These are phyloP conservation scores for Solanum tacnaense DNA, from an alignment of 257 asterid genomes.

Conservation along the genomic window DNA sequence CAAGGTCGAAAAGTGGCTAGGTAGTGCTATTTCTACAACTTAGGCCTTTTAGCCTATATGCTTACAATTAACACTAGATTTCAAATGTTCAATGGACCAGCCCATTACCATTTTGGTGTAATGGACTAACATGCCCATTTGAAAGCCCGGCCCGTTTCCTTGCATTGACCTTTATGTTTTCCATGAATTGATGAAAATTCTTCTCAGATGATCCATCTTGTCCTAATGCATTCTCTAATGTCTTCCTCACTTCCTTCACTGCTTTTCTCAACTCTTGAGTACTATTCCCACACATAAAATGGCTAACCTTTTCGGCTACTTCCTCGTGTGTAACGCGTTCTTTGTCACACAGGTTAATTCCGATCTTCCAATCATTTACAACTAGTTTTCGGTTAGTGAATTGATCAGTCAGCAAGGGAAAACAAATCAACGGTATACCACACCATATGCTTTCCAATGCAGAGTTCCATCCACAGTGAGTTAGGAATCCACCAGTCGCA, in stretches of 20 bases:
- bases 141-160: conserved; percentile 20
- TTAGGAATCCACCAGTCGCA: conserved; percentile 50
- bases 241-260: conserved; percentile 34
- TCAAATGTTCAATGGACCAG: background rate
- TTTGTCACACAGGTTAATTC: conserved; percentile 44
- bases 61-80: background rate
- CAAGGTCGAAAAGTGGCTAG: background rate
- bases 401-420: conserved; percentile 60
- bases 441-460: conserved; percentile 59
- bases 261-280: conserved; percentile 29
- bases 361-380: conserved; percentile 65
- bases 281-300: conserved; percentile 33
- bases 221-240: conserved; percentile 35
- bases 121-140: conserved; percentile 4
- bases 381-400: conserved; percentile 63
- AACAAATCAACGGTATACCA: conserved; percentile 41
- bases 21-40: background rate
- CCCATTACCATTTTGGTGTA: conserved; percentile 1
- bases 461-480: conserved; percentile 83
- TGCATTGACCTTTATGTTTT: conserved; percentile 31
- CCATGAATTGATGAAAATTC: conserved; percentile 33
- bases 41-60: background rate
- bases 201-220: conserved; percentile 47
- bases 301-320: conserved; percentile 33
- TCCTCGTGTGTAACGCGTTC: conserved; percentile 29